Conservation (phyloP, 1,139 yeast species). For the Saccharomyces hybrid region DNA sequence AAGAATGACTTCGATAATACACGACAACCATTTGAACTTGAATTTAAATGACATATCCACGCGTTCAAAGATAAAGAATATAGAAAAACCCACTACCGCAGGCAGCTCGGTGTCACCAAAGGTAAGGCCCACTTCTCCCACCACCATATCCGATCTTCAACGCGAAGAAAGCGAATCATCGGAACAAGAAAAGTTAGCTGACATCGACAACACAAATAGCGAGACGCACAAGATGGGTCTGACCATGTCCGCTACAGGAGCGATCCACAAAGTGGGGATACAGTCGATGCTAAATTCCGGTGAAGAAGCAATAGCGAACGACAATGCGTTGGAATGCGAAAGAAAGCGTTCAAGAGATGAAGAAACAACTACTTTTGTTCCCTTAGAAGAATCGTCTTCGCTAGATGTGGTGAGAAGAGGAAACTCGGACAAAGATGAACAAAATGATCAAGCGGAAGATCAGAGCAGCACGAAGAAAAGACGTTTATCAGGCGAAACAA, state of each 20-base stretch:
- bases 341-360: neutral
- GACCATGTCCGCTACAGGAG: neutral
- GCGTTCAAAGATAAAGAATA: neutral
- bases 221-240: neutral
- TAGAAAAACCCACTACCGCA: neutral
- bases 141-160: neutral
- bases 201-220: neutral
- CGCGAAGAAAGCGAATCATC: neutral
- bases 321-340: constrained; percentile 8
- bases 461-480: constrained; percentile 4
- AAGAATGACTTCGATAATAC: constrained; percentile 21
- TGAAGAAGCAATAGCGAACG: neutral
- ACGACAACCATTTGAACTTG: constrained; percentile 7
- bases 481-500: constrained; percentile 4
- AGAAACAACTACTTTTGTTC: neutral
- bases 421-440: neutral
- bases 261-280: constrained; percentile 19
- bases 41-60: neutral
- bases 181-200: neutral
- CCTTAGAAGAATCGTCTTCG: neutral
- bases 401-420: neutral
- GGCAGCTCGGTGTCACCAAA: constrained; percentile 1
- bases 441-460: neutral
- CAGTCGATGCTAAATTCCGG: constrained; percentile 19
- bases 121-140: neutral